Base-by-base conservation (phyloP, 768 basidiomycete genomes). In the Russula foetens region DNA sequence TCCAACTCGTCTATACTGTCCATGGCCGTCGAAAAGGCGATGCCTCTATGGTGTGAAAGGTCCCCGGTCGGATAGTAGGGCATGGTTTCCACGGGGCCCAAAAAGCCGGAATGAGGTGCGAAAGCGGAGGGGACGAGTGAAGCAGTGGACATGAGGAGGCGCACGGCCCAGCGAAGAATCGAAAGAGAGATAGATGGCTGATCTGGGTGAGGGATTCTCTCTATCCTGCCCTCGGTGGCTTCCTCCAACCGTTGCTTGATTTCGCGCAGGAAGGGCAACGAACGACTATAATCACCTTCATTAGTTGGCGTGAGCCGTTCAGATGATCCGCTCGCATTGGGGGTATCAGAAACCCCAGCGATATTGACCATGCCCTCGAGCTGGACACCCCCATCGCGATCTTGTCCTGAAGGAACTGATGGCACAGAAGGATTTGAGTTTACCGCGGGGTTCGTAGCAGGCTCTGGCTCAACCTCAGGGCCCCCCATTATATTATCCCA, bases 51-150 rank as follows among this genome's bases (percentile, higher is more conserved):
- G 9, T 14, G 9, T 19, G 48, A 21, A 14, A 33, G 28, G 47
- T 62, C 56, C 0, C 60, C 60, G 7, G 56, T 58, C 8, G 60
- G 60, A 24, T 58, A 62, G 23, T 58, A 62, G 7, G 39, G 44
- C 17, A 43, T 45, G 9, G 39, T 21, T 19, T 29, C 43, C 12
- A 19, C 1, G n/a, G 45, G 45, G 7, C 56, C 51, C 4, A 62
- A 19, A 50, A 24, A 62, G 19, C 60, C 60, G 19, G 43, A 28
- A 31, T 44, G 44, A 28, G 60, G 41, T 19, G 45, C 51, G 11
- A 58, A 58, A 24, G 58, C 49, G 6, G 56, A 44, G 8, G 60
- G 41, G 4, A 50, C 29, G 33, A 62, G 29, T 4, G 60, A 62
- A 9, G 60, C 60, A 7, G 33, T n/a, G 45, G 38, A 43, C 60